phyloP scores from a whole-genome alignment of 345 rosid species.

The Eucalyptus albens region DNA sequence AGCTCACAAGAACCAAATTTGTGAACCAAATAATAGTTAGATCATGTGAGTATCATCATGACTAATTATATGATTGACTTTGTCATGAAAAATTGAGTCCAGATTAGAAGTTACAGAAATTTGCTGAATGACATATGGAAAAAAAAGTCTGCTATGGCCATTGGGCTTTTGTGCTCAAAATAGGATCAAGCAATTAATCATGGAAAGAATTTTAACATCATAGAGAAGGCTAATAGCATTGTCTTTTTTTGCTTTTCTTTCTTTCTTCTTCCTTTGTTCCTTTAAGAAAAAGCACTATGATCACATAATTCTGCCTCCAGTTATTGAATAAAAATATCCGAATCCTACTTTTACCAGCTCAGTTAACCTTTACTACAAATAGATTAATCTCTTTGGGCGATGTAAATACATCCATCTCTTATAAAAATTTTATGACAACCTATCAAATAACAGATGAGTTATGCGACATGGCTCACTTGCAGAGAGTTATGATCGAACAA shows the following conservation, averaged over 20 bases:
- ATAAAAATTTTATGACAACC: not conserved
- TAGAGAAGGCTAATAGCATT: not conserved
- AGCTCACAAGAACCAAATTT: not conserved
- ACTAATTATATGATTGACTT: not conserved
- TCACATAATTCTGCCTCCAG: not conserved
- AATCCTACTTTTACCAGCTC: not conserved
- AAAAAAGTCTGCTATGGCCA: not conserved
- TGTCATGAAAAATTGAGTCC: not conserved
- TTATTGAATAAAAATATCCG: not conserved
- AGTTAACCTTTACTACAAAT: not conserved
- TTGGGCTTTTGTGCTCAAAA: not conserved
- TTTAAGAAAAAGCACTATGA: not conserved
- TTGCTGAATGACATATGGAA: not conserved
- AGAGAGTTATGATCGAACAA: not conserved
- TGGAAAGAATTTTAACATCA: not conserved
- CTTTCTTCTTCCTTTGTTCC: not conserved
- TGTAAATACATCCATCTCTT: not conserved
- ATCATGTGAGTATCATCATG: not conserved
- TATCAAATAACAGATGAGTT: not conserved
- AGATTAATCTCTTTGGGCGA: not conserved
- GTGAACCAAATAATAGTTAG: not conserved
- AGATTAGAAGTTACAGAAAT: not conserved
- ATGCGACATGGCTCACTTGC: not conserved
- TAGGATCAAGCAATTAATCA: not conserved
- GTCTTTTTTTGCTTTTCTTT: not conserved